Conservation (phyloP, 1,139 yeast species). For the Debaryomyces sp. region DNA sequence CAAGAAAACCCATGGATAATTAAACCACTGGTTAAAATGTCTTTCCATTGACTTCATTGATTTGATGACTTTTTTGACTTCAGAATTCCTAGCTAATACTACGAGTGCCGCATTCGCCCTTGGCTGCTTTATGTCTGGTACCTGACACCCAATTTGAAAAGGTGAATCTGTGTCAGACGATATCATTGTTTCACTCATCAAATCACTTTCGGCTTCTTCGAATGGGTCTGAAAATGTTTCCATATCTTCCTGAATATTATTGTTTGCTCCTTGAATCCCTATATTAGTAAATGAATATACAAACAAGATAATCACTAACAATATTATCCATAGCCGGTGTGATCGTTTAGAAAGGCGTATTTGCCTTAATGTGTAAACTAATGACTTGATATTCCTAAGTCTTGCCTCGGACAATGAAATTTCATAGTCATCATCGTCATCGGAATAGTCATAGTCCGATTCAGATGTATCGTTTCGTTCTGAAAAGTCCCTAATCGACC, state of each 20-base stretch:
- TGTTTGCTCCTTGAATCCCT: not conserved
- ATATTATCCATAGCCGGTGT: not conserved
- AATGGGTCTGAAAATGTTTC: not conserved
- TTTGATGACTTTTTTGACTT: constrained; percentile 65
- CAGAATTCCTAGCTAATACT: constrained; percentile 78
- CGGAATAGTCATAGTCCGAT: constrained; percentile 8
- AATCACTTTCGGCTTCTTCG: not conserved
- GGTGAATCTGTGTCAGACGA: constrained; percentile 40
- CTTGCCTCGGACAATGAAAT: not conserved
- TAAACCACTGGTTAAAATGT: constrained; percentile 87
- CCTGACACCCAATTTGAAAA: constrained; percentile 57
- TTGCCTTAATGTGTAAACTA: not conserved
- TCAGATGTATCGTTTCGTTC: not conserved
- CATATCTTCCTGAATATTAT: not conserved
- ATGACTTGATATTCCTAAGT: not conserved
- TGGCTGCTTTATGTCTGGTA: constrained; percentile 30
- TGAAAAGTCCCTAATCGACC: not conserved
- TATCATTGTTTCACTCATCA: constrained; percentile 29
- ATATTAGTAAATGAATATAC: not conserved
- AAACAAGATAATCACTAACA: not conserved
- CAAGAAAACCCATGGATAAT: constrained; percentile 86
- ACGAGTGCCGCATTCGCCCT: constrained; percentile 80
- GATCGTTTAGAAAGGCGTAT: not conserved
- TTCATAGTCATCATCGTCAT: not conserved
- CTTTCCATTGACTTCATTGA: constrained; percentile 76